A percentile compares a stretch with the other conserved stretches of the same genome.
Evolutionary conservation across 495 filamentous ascomycete genomes (phyloP).

Genomic region (Stereocaulon alpinum): DNA sequence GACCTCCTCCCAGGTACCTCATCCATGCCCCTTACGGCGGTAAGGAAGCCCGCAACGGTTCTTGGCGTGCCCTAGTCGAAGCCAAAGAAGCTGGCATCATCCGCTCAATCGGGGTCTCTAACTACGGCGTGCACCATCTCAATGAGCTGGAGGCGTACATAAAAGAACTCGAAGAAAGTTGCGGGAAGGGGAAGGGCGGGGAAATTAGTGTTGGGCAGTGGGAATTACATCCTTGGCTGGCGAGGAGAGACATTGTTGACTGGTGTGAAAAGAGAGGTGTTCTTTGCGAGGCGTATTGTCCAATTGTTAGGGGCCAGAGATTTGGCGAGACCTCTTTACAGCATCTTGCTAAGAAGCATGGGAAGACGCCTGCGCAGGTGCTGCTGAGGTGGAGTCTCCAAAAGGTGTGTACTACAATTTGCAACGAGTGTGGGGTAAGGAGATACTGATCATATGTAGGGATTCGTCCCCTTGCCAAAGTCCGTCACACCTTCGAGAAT

Average conservation of each 20-base stretch:
- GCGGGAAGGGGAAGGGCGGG: constrained; percentile 57
- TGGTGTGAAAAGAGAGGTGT: constrained; percentile 63
- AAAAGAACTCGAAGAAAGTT: constrained; percentile 48
- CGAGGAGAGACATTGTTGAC: constrained; percentile 60
- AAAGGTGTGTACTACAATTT: constrained; percentile 37
- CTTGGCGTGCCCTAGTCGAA: constrained; percentile 46
- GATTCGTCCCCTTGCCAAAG: constrained; percentile 66
- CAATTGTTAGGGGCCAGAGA: constrained; percentile 57
- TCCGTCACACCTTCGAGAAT: constrained; percentile 57
- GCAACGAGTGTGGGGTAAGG: too few species aligned
- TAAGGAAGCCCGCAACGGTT: constrained; percentile 37
- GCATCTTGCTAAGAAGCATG: constrained; percentile 54
- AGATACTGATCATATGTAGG: constrained; percentile 26
- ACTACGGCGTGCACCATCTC: constrained; percentile 46
- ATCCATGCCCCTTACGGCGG: constrained; percentile 49
- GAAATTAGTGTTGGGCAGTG: constrained; percentile 76
- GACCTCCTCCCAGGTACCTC: constrained; percentile 29
- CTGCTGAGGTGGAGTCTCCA: constrained; percentile 82
- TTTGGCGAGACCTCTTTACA: constrained; percentile 54
- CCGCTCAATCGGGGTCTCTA: constrained; percentile 45
- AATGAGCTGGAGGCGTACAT: constrained; percentile 64
- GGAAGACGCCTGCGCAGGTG: constrained; percentile 67
- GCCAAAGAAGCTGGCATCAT: constrained; percentile 44
- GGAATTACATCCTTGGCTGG: constrained; percentile 86
- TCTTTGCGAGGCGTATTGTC: constrained; percentile 71